Evolutionary conservation across 805 yeast species (phyloP).

Genomic region (Clavispora vitiphila): DNA sequence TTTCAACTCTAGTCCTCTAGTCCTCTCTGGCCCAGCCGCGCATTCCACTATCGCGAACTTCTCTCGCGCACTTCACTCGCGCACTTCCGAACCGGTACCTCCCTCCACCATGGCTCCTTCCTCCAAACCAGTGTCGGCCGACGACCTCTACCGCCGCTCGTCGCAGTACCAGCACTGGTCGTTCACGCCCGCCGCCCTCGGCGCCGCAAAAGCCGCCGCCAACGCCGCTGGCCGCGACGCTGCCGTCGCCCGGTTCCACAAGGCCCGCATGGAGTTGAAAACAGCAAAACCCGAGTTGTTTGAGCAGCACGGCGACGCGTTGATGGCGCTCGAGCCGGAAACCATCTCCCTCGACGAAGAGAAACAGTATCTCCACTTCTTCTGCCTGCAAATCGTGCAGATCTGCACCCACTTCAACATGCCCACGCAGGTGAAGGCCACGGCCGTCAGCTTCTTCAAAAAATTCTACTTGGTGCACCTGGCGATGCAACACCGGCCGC

Average conservation of each 20-base stretch:
- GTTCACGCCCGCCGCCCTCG: slow-evolving; percentile 56
- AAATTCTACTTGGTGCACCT: slow-evolving; percentile 76
- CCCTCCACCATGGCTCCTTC: background rate
- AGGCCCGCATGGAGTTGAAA: slow-evolving; percentile 15
- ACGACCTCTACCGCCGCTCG: slow-evolving; percentile 83
- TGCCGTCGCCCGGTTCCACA: slow-evolving; percentile 30
- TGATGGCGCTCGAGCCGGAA: slow-evolving; percentile 30
- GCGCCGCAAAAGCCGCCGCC: slow-evolving; percentile 40
- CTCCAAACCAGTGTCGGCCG: slow-evolving; percentile 47
- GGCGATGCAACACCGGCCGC: slow-evolving; percentile 86
- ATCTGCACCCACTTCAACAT: slow-evolving; percentile 70
- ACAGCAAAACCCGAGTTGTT: slow-evolving; percentile 26
- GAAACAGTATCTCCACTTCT: slow-evolving; percentile 57
- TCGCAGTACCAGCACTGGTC: slow-evolving; percentile 88
- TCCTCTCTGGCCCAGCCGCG: no score
- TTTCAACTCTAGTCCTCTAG: no score
- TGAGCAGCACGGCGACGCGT: slow-evolving; percentile 23
- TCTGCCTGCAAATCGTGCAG: slow-evolving; percentile 65
- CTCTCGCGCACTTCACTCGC: no score
- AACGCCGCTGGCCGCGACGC: slow-evolving; percentile 49
- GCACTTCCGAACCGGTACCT: background rate
- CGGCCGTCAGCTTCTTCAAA: slow-evolving; percentile 78
- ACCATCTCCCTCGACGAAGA: slow-evolving; percentile 68
- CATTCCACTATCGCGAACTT: background rate
- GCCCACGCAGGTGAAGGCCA: slow-evolving; percentile 85